Percentiles rank a stretch among this genome's conserved stretches.
Evolutionary conservation across 1,139 yeast species (phyloP).

Genomic region (Taiozyma sp.): DNA sequence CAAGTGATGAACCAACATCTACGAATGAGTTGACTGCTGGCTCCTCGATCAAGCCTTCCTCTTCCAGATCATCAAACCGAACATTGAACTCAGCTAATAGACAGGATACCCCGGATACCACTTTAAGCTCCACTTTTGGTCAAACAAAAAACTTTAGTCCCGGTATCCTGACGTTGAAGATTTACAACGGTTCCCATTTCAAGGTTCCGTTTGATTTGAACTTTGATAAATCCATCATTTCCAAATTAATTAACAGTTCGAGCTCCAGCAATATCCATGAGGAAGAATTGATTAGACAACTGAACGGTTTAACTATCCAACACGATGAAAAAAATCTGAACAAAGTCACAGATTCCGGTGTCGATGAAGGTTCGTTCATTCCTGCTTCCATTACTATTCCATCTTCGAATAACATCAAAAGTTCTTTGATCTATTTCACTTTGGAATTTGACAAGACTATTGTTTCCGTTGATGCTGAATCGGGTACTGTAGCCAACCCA

Average conservation of each 20-base stretch:
- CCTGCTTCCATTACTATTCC: constrained; percentile 71
- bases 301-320: constrained; percentile 14
- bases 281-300: constrained; percentile 11
- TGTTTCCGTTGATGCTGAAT: constrained; percentile 74
- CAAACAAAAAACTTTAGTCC: constrained; percentile 38
- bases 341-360: constrained; percentile 24
- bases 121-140: constrained; percentile 4
- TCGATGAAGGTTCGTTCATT: constrained; percentile 36
- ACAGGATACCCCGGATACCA: neutral
- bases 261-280: constrained; percentile 10
- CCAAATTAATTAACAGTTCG: constrained; percentile 17
- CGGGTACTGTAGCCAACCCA: constrained; percentile 62
- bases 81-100: constrained; percentile 3
- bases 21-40: neutral
- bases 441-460: constrained; percentile 81
- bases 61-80: constrained; percentile 11
- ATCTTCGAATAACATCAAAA: constrained; percentile 34
- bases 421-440: constrained; percentile 61
- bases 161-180: constrained; percentile 66
- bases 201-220: constrained; percentile 51
- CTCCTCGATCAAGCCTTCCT: neutral
- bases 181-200: constrained; percentile 57
- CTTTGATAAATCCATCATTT: constrained; percentile 24
- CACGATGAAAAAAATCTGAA: constrained; percentile 18
- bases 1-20: constrained; percentile 1